These are phyloP conservation scores for Phialophora expanda DNA, from an alignment of 2,329 filamentous ascomycete genomes.

Conservation along the genomic window DNA sequence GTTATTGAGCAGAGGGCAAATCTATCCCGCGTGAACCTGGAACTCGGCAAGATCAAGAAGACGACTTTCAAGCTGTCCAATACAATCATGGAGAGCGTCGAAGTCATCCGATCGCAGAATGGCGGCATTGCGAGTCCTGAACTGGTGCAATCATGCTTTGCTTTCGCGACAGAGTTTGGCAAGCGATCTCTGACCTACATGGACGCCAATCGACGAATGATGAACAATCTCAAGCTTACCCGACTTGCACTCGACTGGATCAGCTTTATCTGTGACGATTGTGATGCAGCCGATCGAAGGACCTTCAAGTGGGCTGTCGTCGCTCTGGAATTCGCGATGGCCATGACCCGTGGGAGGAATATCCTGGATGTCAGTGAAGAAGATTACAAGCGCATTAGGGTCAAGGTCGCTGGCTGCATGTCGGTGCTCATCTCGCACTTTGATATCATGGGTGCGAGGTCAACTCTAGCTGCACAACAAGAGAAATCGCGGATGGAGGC, in stretches of 20 bases:
- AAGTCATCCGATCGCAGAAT: slow-evolving; percentile 86
- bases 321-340: slow-evolving; percentile 94
- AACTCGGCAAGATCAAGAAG: slow-evolving; percentile 91
- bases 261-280: slow-evolving; percentile 97
- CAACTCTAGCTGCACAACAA: slow-evolving; percentile 88
- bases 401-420: slow-evolving; percentile 97
- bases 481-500: slow-evolving; percentile 89
- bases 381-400: slow-evolving; percentile 80
- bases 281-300: slow-evolving; percentile 88
- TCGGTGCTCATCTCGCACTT: slow-evolving; percentile 96
- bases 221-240: slow-evolving; percentile 96
- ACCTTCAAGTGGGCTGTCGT: slow-evolving; percentile 97
- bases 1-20: slow-evolving; percentile 93
- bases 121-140: slow-evolving; percentile 86
- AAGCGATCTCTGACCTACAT: slow-evolving; percentile 93
- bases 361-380: slow-evolving; percentile 88
- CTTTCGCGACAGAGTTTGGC: slow-evolving; percentile 98
- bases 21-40: slow-evolving; percentile 85
- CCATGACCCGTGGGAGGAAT: slow-evolving; percentile 91
- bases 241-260: slow-evolving; percentile 96
- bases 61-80: slow-evolving; percentile 96
- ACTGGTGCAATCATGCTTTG: slow-evolving; percentile 95
- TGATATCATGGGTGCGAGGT: slow-evolving; percentile 97
- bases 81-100: slow-evolving; percentile 98
- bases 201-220: slow-evolving; percentile 90